phyloP scores from a whole-genome alignment of 768 basidiomycete genomes.

The Strobilomyces echinocephalus region DNA sequence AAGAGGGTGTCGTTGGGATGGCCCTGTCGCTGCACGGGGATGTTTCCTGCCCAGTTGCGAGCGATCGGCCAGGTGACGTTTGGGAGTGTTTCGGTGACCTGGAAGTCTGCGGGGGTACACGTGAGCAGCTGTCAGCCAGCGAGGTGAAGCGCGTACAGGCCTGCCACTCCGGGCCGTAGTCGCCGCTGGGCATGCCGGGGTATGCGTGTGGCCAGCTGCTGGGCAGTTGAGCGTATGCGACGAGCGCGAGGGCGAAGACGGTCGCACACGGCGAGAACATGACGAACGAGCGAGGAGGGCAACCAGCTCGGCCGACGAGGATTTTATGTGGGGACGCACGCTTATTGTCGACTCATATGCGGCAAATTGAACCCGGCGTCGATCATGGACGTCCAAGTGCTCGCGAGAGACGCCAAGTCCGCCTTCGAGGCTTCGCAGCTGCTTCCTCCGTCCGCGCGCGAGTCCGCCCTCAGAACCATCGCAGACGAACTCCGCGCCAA shows the following conservation, averaged over 20 bases:
- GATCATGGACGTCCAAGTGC: slow-evolving; percentile 40
- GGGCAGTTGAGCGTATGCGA: slow-evolving; percentile 26
- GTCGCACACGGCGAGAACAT: slow-evolving; percentile 10
- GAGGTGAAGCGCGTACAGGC: slow-evolving; percentile 39
- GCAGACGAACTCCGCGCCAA: slow-evolving; percentile 56
- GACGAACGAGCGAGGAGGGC: slow-evolving; percentile 16
- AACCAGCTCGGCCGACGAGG: too few species aligned
- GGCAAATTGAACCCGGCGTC: too few species aligned
- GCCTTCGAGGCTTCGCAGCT: slow-evolving; percentile 90
- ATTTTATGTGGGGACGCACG: background rate
- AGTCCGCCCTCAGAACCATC: slow-evolving; percentile 68
- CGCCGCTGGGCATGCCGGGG: slow-evolving; percentile 40
- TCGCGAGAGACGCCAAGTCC: slow-evolving; percentile 74
- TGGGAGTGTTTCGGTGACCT: slow-evolving; percentile 51
- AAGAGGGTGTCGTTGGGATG: slow-evolving; percentile 66
- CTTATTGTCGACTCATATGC: too few species aligned
- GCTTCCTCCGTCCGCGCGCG: slow-evolving; percentile 60
- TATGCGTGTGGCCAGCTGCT: slow-evolving; percentile 39
- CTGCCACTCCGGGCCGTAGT: slow-evolving; percentile 59
- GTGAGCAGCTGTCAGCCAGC: background rate
- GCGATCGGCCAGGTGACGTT: slow-evolving; percentile 53
- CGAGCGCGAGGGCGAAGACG: slow-evolving; percentile 3
- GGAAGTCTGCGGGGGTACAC: slow-evolving; percentile 45
- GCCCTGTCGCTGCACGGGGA: slow-evolving; percentile 52
- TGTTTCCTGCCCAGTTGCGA: slow-evolving; percentile 60